Base-by-base conservation (phyloP, 1,139 yeast species). In the Debaryomyces sp. region DNA sequence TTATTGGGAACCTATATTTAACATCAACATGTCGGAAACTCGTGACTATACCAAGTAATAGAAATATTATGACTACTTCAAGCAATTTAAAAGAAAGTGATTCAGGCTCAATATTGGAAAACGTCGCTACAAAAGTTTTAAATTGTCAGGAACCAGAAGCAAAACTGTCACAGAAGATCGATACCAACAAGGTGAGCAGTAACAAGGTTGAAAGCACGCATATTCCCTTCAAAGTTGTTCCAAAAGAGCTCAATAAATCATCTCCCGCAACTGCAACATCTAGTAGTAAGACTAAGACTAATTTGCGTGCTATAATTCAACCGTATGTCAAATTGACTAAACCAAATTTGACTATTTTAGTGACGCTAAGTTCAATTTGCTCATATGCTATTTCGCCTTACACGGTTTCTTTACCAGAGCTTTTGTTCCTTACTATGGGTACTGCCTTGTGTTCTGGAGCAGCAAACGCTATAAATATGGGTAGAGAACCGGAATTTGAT, bases 381-480 rank as follows among this genome's bases (percentile, higher is more conserved):
- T 87, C 97, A 0, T 94, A 94, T 62, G 97, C 98, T 0, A 73
- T 94, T 30, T 89, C 97, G 0, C 99, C 99, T 1, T 78, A 80
- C 55, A 83, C 92, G 1, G 85, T 84, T 0, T 83, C 96, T 1
- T 67, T 94, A 1, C 73, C 82, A 9, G 86, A 89, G 56, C 75
- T 94, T 39, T 58, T 87, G 38, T 84, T 85, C 55, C 73, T 94
- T 34, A 89, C 97, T 0, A 65, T 80, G 0, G 99, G 99, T 13
- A 94, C 98, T 0, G 83, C 94, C 1, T 70, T 94, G 41, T 82
- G 96, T 56, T 90, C 97, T 0, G 96, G 96, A 8, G 84, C 97
- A 2, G 99, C 99, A 1, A 94, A 94, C 68, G 96, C 98, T 2
- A 90, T 94, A 46, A 94, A 94, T 63, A 94, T 92, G 96, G 98